Conservation (phyloP, 768 basidiomycete genomes). For the Pholiota conissans region DNA sequence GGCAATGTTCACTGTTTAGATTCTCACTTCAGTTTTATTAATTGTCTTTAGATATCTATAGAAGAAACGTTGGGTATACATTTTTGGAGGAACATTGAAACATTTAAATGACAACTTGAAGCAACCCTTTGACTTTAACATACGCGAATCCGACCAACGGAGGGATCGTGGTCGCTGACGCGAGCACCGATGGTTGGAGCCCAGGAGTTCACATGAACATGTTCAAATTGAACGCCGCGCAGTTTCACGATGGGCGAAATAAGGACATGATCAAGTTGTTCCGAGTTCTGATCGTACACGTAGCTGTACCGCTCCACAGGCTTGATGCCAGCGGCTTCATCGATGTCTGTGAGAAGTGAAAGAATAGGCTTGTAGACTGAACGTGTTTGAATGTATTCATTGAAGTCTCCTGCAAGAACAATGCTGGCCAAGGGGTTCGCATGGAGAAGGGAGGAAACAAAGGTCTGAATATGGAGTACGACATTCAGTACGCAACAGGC, state of each 20-base stretch:
- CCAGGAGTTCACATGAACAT: conserved; percentile 66
- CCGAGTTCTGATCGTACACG: conserved; percentile 56
- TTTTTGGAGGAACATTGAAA: too few species aligned
- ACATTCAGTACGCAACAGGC: not conserved
- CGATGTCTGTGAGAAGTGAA: conserved; percentile 44
- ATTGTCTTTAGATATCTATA: too few species aligned
- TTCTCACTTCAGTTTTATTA: too few species aligned
- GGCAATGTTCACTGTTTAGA: too few species aligned
- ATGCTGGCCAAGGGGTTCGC: conserved; percentile 46
- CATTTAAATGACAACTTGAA: too few species aligned
- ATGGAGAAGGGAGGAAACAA: conserved; percentile 44
- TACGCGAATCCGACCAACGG: conserved; percentile 48
- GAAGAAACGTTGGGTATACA: too few species aligned
- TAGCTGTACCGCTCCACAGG: conserved; percentile 60
- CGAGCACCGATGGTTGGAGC: conserved; percentile 38
- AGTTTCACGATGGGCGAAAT: conserved; percentile 43
- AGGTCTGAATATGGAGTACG: conserved; percentile 37
- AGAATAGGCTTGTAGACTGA: conserved; percentile 48
- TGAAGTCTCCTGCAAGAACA: conserved; percentile 60
- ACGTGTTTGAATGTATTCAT: conserved; percentile 56
- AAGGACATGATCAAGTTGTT: conserved; percentile 63
- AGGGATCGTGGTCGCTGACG: conserved; percentile 63
- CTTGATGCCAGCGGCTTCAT: conserved; percentile 47
- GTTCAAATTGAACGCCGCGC: conserved; percentile 48
- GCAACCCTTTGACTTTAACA: conserved; percentile 30